These are phyloP conservation scores for Trypanosoma theileri DNA, from an alignment of 208 protist genomes.

Conservation along the genomic window DNA sequence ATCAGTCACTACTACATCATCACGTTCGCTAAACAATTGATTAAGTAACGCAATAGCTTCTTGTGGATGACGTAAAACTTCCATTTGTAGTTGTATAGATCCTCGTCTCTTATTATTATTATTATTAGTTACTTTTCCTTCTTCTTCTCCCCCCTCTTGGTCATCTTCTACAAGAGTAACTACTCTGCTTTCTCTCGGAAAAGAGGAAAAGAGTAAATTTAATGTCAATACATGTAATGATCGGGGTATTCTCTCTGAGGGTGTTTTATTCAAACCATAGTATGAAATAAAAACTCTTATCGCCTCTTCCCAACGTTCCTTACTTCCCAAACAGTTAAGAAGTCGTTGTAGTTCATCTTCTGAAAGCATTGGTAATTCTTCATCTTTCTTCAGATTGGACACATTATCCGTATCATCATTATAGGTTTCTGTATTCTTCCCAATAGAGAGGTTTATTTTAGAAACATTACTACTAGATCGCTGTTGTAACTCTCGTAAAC, in stretches of 20 bases:
- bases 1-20: constrained; percentile 74
- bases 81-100: constrained; percentile 9
- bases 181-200: constrained; percentile 27
- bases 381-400: not conserved
- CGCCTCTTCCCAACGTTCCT: constrained; percentile 34
- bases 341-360: constrained; percentile 52
- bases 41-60: constrained; percentile 57
- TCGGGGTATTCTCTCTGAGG: not conserved
- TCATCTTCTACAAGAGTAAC: not conserved
- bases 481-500: constrained; percentile 19
- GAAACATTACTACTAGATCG: not conserved
- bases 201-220: constrained; percentile 66
- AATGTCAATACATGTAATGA: constrained; percentile 43
- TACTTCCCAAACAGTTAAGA: constrained; percentile 50
- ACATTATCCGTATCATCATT: not conserved
- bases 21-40: constrained; percentile 51
- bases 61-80: constrained; percentile 32
- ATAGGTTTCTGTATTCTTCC: not conserved
- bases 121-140: not conserved
- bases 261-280: constrained; percentile 30
- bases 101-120: not conserved
- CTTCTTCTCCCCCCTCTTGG: too few species aligned
- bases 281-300: constrained; percentile 41
- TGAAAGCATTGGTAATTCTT: constrained; percentile 15
- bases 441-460: too few species aligned